phyloP scores from a whole-genome alignment of 2,329 filamentous ascomycete species.

The Colletotrichum salicis region DNA sequence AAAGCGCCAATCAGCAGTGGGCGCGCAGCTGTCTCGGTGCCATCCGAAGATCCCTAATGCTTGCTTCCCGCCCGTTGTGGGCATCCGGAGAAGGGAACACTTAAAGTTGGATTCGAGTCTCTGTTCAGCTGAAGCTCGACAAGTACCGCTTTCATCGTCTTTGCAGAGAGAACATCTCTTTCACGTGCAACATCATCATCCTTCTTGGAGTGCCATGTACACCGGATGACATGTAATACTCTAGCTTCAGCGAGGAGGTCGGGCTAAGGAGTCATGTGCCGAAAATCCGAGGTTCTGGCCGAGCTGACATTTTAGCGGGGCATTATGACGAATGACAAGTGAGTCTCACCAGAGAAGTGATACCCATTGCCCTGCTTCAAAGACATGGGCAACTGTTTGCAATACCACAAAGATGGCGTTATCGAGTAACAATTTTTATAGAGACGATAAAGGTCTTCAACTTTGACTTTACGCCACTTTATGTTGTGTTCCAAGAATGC shows the following conservation, averaged over 20 bases:
- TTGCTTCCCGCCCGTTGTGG: conserved; percentile 11
- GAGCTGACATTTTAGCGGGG: conserved; percentile 9
- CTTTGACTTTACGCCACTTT: neutral
- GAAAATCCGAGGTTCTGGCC: neutral
- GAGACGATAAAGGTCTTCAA: neutral
- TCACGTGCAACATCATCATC: neutral
- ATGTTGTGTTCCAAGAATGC: neutral
- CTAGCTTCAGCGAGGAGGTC: neutral
- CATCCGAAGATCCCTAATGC: conserved; percentile 27
- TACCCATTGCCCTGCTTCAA: neutral
- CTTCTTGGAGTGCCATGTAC: neutral
- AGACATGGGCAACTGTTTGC: neutral
- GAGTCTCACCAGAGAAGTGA: neutral
- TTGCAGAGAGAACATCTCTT: neutral
- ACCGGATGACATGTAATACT: neutral
- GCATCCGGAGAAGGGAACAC: neutral
- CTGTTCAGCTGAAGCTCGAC: neutral
- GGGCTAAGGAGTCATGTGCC: neutral
- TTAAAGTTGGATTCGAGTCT: neutral
- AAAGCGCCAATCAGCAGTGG: neutral
- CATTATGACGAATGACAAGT: neutral
- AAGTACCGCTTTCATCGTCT: neutral
- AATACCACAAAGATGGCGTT: neutral
- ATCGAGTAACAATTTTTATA: neutral
- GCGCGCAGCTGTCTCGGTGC: neutral